Evolutionary conservation across 345 rosid genomes (phyloP).

Genomic region (Durio zibethinus): DNA sequence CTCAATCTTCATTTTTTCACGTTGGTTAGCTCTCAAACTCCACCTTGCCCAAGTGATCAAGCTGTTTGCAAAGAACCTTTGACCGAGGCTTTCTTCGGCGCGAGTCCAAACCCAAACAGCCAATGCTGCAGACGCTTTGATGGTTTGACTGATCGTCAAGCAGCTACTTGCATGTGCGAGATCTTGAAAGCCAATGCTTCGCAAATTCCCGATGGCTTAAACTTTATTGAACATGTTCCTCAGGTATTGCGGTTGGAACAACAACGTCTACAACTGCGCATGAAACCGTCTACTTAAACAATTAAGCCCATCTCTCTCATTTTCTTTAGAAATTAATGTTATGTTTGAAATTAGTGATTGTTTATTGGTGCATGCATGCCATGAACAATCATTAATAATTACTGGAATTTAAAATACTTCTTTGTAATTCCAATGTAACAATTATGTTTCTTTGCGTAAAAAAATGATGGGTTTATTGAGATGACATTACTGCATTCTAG

Average conservation of each 20-base stretch:
- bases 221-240: neutral
- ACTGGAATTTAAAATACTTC: neutral
- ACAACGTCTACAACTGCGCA: neutral
- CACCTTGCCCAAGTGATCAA: neutral
- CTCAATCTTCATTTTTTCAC: neutral
- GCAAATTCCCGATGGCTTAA: neutral
- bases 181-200: neutral
- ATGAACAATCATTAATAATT: neutral
- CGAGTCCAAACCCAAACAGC: neutral
- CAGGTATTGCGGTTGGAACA: neutral
- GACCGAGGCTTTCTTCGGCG: neutral
- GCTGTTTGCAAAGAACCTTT: neutral
- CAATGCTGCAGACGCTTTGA: neutral
- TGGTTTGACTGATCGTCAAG: neutral
- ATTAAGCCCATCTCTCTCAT: neutral
- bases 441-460: neutral
- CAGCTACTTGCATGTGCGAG: neutral
- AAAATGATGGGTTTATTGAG: neutral
- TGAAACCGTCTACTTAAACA: neutral
- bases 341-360: neutral
- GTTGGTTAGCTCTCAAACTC: neutral
- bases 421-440: neutral
- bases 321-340: neutral
- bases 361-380: neutral
- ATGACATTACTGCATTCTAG: neutral